Evolutionary conservation across 495 filamentous ascomycete species (phyloP), one percentile per base, ranked within the genome.

Genomic region (Massariosphaeria phaeospora): DNA sequence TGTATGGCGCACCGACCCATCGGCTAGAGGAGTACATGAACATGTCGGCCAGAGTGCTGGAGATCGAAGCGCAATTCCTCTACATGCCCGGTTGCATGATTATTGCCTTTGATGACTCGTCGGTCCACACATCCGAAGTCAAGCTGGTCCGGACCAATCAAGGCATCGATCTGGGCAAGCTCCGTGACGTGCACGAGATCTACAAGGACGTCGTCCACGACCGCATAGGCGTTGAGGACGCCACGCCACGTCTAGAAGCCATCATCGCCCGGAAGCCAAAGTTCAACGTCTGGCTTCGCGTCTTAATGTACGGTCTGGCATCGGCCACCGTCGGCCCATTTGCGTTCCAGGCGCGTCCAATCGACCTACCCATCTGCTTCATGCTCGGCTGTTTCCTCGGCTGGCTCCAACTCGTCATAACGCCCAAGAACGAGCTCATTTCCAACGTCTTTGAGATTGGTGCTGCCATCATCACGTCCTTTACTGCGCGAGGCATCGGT

Each of bases 11-110:
- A 2, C 75, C 75, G 13, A 77, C 75, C 7, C 75, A 77, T 62
- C 64, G 75, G 11, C 60, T 77, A 47, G 75, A 78, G 51, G 84
- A 87, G 61, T 95, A 95, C 64, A 86, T 97, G 85, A 83, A 77
- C 48, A 95, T 91, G 89, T 88, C 87, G 12, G 84, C 91, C 23
- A 79, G 88, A 2, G 87, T 94, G 3, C 77, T 97, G 38, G 85
- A 91, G 68, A 90, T 96, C 40, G 86, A 95, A 55, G 87, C 84
- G 35, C 89, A 95, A 55, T 96, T 95, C 62, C 71, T 96, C 35
- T 96, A 96, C 66, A 83, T 96, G 20, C 91, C 91, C 1, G 88
- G 88, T 17, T 94, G 88, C 63, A 97, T 96, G 91, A 87, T 97
- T 55, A 84, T 95, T 53, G 89, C 88, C 3, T 96, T 97, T 64